These are phyloP conservation scores for Scheffersomyces stipitis DNA, from an alignment of 805 yeast species.

Conservation along the genomic window DNA sequence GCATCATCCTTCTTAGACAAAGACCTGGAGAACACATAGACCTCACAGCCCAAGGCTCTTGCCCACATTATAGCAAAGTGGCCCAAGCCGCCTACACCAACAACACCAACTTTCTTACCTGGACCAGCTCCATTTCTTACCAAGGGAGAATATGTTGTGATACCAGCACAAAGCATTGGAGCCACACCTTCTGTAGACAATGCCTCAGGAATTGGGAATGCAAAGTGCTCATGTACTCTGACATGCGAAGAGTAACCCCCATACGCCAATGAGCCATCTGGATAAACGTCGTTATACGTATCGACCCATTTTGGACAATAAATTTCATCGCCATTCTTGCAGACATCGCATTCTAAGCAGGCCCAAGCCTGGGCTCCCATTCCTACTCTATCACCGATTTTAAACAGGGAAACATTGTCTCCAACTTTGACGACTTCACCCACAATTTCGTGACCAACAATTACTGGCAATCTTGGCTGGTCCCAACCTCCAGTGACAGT, in stretches of 20 bases:
- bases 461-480: slow-evolving; percentile 27
- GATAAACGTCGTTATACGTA: slow-evolving; percentile 52
- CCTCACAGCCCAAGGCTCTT: slow-evolving; percentile 63
- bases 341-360: slow-evolving; percentile 62
- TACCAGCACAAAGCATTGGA: slow-evolving; percentile 58
- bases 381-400: slow-evolving; percentile 75
- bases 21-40: slow-evolving; percentile 55
- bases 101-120: slow-evolving; percentile 53
- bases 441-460: slow-evolving; percentile 64
- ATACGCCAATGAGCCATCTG: slow-evolving; percentile 29
- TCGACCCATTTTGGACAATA: slow-evolving; percentile 51
- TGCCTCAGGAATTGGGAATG: slow-evolving; percentile 48
- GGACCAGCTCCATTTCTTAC: slow-evolving; percentile 39
- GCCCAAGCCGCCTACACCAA: slow-evolving; percentile 70
- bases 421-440: slow-evolving; percentile 64
- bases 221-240: slow-evolving; percentile 44
- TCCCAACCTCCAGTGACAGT: slow-evolving; percentile 55
- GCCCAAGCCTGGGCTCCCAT: slow-evolving; percentile 69
- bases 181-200: slow-evolving; percentile 45
- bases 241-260: slow-evolving; percentile 55
- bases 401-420: slow-evolving; percentile 45
- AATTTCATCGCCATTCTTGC: slow-evolving; percentile 34
- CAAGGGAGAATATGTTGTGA: slow-evolving; percentile 54
- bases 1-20: slow-evolving; percentile 53
- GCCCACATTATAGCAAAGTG: slow-evolving; percentile 63